Percentiles rank a stretch among this genome's conserved stretches.
phyloP scores from a whole-genome alignment of 1,284 basidiomycete species.

The Ustilago sp. region DNA sequence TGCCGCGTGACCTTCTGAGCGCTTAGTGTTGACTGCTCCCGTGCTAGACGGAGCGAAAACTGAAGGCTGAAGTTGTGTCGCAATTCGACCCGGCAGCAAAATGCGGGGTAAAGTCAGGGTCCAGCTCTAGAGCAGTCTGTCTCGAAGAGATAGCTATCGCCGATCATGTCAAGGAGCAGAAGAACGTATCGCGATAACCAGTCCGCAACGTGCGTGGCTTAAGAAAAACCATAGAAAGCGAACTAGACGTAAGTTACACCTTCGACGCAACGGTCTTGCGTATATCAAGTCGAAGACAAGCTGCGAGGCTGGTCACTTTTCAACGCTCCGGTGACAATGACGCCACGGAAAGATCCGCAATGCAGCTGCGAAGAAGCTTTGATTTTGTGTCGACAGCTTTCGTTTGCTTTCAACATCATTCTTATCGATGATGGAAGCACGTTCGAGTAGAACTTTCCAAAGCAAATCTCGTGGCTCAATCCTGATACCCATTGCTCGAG shows the following conservation, averaged over 20 bases:
- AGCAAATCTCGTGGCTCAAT: neutral
- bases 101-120: slow-evolving; percentile 32
- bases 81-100: slow-evolving; percentile 30
- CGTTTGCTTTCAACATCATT: neutral
- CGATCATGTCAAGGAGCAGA: neutral
- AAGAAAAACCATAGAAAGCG: neutral
- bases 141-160: neutral
- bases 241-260: neutral
- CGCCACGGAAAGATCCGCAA: neutral
- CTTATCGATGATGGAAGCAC: neutral
- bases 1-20: slow-evolving; percentile 12
- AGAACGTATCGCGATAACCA: neutral
- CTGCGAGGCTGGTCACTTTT: neutral
- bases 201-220: neutral
- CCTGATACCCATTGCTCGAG: neutral
- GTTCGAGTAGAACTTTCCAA: neutral
- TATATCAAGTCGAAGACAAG: neutral
- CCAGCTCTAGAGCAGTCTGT: slow-evolving; percentile 7
- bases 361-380: neutral
- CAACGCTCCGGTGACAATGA: neutral
- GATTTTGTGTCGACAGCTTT: neutral
- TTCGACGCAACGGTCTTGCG: neutral
- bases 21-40: slow-evolving; percentile 2
- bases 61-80: neutral
- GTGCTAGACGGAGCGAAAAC: slow-evolving; percentile 1